These are phyloP conservation scores for Sporisorium exsertum DNA, from an alignment of 1,284 basidiomycete species.

Conservation along the genomic window DNA sequence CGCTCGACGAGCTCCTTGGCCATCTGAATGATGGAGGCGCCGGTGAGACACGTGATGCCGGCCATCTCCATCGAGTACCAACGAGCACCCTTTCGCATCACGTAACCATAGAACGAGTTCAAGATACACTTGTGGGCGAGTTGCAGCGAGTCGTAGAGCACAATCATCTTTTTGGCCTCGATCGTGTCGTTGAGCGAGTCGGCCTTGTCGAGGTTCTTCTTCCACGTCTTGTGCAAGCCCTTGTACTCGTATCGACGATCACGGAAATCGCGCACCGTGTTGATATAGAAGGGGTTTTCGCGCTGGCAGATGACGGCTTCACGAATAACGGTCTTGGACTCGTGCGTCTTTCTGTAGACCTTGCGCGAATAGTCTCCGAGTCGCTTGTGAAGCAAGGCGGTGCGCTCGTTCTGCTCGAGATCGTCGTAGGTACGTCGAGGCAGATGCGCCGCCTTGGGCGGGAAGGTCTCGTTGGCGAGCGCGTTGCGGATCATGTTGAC, in stretches of 20 bases:
- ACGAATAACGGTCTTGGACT: constrained; percentile 93
- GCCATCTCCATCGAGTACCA: constrained; percentile 99
- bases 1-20: constrained; percentile 94
- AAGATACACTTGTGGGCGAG: constrained; percentile 99
- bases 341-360: constrained; percentile 99
- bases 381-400: constrained; percentile 92
- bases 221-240: constrained; percentile 98
- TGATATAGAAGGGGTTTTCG: constrained; percentile 99
- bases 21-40: constrained; percentile 99
- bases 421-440: constrained; percentile 86
- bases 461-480: constrained; percentile 92
- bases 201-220: constrained; percentile 92
- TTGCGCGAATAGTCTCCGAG: constrained; percentile 98
- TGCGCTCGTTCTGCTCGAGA: constrained; percentile 86
- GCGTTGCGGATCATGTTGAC: constrained; percentile 99
- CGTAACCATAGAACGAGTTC: constrained; percentile 99
- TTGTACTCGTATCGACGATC: constrained; percentile 99
- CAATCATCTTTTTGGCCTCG: constrained; percentile 99
- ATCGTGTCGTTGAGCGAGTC: constrained; percentile 83
- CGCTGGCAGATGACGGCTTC: constrained; percentile 97
- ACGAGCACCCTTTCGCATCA: constrained; percentile 98
- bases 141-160: constrained; percentile 99
- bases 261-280: constrained; percentile 96
- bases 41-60: constrained; percentile 97
- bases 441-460: constrained; percentile 80